Evolutionary conservation across 1,284 basidiomycete species (phyloP).

Genomic region (Cronartium ribicola): DNA sequence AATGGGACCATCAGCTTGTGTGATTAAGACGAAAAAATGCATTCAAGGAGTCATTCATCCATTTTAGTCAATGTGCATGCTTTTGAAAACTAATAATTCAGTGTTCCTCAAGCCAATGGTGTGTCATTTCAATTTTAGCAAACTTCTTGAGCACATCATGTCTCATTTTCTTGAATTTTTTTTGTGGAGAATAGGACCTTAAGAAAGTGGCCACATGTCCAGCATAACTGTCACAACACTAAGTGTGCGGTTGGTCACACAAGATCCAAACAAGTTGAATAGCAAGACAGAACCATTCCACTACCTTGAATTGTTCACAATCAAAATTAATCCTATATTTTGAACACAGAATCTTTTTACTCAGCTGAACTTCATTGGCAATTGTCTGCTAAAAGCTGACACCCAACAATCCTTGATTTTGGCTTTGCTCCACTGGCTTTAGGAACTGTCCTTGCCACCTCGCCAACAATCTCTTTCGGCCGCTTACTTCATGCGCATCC

Average conservation of each 20-base stretch:
- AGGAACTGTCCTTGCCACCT: no score
- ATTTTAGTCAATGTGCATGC: neutral
- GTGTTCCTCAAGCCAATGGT: neutral
- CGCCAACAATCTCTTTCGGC: no score
- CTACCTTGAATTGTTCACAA: neutral
- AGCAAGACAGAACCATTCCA: neutral
- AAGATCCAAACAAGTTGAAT: no score
- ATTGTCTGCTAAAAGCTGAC: neutral
- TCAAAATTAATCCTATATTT: neutral
- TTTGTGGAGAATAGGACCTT: neutral
- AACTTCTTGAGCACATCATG: neutral
- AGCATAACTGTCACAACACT: neutral
- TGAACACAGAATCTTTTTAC: neutral
- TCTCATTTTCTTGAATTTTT: neutral
- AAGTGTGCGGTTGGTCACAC: no score
- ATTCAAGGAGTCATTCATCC: neutral
- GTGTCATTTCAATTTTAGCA: neutral
- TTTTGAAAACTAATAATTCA: neutral
- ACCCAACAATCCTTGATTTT: no score
- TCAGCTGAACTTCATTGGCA: neutral
- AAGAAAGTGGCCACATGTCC: neutral
- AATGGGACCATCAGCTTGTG: neutral
- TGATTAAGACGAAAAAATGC: neutral
- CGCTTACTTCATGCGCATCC: no score
- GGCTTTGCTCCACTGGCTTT: no score